Percentiles rank a stretch among this genome's conserved stretches.
Evolutionary conservation across 495 filamentous ascomycete species (phyloP).

Genomic region (Alectoria sarmentosa): DNA sequence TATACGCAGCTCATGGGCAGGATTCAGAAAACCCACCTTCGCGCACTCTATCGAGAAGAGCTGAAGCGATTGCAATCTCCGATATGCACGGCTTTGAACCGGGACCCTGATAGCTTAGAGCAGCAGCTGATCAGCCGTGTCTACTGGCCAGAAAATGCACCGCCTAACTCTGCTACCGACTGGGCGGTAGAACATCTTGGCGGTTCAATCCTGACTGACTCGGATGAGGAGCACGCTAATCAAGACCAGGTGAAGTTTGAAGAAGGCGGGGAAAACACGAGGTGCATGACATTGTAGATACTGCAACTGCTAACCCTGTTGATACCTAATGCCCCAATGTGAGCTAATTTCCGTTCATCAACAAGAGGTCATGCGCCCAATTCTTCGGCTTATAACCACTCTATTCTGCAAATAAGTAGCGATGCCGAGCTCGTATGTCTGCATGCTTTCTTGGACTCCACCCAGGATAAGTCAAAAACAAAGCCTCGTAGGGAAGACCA

Average conservation of each 20-base stretch:
- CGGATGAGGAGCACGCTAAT: background rate
- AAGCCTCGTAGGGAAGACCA: background rate
- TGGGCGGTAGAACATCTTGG: background rate
- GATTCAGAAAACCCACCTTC: slow-evolving; percentile 1
- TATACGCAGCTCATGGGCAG: background rate
- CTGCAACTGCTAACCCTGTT: background rate
- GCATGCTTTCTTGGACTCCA: background rate
- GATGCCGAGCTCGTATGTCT: no score
- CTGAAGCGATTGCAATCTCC: slow-evolving; percentile 2
- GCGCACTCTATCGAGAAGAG: background rate
- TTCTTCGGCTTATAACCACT: background rate
- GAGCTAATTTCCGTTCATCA: background rate
- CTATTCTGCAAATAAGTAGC: background rate
- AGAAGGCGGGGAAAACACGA: background rate
- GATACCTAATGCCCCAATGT: background rate
- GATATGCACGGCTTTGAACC: background rate
- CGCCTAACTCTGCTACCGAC: background rate
- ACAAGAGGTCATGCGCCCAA: background rate
- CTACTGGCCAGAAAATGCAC: slow-evolving; percentile 1
- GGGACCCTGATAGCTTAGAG: background rate
- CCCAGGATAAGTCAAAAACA: background rate
- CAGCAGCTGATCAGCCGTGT: slow-evolving; percentile 1
- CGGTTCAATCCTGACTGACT: background rate
- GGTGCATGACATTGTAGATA: background rate
- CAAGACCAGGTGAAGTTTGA: background rate